Evolutionary conservation across 2,329 filamentous ascomycete genomes (phyloP), one percentile per base, ranked within the genome.

Genomic region (Dichotomopilus funicola): DNA sequence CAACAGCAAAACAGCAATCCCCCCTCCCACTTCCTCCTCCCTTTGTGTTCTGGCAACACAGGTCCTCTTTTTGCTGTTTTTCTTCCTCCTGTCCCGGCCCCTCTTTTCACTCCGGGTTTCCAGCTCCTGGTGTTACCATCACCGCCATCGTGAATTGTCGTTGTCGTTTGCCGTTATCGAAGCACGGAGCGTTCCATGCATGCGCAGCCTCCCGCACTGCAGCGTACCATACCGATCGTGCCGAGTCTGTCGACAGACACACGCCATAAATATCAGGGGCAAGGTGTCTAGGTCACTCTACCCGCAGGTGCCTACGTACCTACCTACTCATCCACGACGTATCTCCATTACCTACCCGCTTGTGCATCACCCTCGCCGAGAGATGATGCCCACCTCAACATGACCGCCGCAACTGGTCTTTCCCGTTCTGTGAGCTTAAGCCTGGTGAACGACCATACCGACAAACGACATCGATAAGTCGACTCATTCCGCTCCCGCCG

Each of bases 401-500:
- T 64, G 63, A 63, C 50, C 59, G 57, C 53, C 55, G 51, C 61
- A 53, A 54, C 59, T 57, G n/a, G 49, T 35, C 46, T 49, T 36
- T 35, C 45, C 46, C 49, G 51, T 56, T 45, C 44, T 38, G 49
- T 44, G 40, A 55, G 41, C 53, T 51, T 43, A 44, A 38, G 40
- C 46, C 48, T 35, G 48, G 45, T 54, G 50, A 54, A 57, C 54
- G 46, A 55, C 40, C 54, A 36, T 52, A 27, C 19, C 19, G 19
- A 50, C 45, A 47, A 47, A 54, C 41, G 38, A 38, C 27, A 10
- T 31, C 37, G 2, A 11, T 31, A 40, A 27, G 19, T 27, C 19
- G 19, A 27, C 19, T 27, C 19, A 27, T 27, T 3, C 19, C 19
- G 19, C 47, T 4, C 37, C n/a, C 40, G 40, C 11, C 13, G 40